These are phyloP conservation scores for Nothophoma quercina DNA, from an alignment of 2,329 filamentous ascomycete genomes.

Conservation along the genomic window DNA sequence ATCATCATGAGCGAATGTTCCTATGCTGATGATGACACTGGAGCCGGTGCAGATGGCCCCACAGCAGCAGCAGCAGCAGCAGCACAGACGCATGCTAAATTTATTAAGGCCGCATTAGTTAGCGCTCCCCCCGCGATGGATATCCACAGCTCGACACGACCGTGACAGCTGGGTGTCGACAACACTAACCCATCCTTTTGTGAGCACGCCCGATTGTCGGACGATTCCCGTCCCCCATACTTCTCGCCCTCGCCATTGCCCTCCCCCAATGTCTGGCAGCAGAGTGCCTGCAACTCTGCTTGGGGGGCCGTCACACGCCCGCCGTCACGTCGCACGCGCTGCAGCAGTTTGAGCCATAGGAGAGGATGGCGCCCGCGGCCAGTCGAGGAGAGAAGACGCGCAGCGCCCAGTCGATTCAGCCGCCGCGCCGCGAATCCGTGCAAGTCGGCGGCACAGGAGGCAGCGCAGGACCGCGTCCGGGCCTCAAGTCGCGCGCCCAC, in stretches of 20 bases:
- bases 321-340: constrained; percentile 27
- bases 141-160: background rate
- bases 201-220: too few species aligned
- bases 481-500: constrained; percentile 47
- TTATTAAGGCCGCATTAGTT: background rate
- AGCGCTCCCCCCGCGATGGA: background rate
- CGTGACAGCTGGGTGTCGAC: background rate
- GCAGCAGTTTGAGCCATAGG: background rate
- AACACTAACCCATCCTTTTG: too few species aligned
- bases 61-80: too few species aligned
- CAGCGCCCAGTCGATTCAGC: constrained; percentile 29
- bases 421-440: constrained; percentile 16
- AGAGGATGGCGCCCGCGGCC: constrained; percentile 5
- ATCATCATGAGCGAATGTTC: too few species aligned
- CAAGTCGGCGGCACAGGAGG: constrained; percentile 7
- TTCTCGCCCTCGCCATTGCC: too few species aligned
- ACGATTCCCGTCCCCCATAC: too few species aligned
- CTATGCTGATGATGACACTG: too few species aligned
- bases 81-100: too few species aligned
- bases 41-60: background rate
- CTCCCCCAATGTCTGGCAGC: constrained; percentile 32
- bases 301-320: constrained; percentile 28
- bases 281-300: constrained; percentile 30
- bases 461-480: constrained; percentile 34
- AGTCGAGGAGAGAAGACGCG: constrained; percentile 30